phyloP scores from a whole-genome alignment of 2,329 filamentous ascomycete genomes.

The Rasamsonia emersonii region DNA sequence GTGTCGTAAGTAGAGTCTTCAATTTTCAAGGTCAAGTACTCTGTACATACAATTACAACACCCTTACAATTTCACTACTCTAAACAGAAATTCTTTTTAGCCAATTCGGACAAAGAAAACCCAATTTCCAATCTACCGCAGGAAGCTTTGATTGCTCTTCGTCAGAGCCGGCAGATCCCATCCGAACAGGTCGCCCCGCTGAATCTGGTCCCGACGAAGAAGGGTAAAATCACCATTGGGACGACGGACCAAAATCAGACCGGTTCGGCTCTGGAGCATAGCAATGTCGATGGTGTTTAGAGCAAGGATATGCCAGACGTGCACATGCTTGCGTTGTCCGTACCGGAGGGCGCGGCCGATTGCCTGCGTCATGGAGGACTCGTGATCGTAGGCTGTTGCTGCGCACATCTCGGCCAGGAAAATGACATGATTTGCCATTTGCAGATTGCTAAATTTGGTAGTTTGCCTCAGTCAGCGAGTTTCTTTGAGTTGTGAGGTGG shows the following conservation, averaged over 20 bases:
- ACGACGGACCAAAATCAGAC: slow-evolving; percentile 15
- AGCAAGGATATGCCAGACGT: slow-evolving; percentile 46
- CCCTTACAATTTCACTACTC: no score
- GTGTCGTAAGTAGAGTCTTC: no score
- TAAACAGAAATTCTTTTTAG: no score
- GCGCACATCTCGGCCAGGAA: slow-evolving; percentile 51
- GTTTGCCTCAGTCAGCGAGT: slow-evolving; percentile 8
- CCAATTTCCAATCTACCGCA: not conserved
- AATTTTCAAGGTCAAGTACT: no score
- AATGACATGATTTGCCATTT: slow-evolving; percentile 56
- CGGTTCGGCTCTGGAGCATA: slow-evolving; percentile 30
- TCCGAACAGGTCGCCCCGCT: slow-evolving; percentile 15
- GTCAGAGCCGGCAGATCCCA: slow-evolving; percentile 16
- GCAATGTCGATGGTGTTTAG: slow-evolving; percentile 39
- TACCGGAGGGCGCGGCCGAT: slow-evolving; percentile 53
- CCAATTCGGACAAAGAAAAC: slow-evolving; percentile 11
- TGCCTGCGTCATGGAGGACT: slow-evolving; percentile 53
- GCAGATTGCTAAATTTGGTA: slow-evolving; percentile 45
- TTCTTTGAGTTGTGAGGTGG: no score
- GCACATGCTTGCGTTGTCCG: slow-evolving; percentile 49
- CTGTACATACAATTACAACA: no score
- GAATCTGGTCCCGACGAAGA: slow-evolving; percentile 13
- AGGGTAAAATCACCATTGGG: slow-evolving; percentile 13
- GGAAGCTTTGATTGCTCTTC: slow-evolving; percentile 2
- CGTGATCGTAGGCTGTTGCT: slow-evolving; percentile 45